A percentile compares a stretch with the other conserved stretches of the same genome.
Conservation (phyloP, 352 stramenopile genomes). For the Plasmopara viticola region DNA sequence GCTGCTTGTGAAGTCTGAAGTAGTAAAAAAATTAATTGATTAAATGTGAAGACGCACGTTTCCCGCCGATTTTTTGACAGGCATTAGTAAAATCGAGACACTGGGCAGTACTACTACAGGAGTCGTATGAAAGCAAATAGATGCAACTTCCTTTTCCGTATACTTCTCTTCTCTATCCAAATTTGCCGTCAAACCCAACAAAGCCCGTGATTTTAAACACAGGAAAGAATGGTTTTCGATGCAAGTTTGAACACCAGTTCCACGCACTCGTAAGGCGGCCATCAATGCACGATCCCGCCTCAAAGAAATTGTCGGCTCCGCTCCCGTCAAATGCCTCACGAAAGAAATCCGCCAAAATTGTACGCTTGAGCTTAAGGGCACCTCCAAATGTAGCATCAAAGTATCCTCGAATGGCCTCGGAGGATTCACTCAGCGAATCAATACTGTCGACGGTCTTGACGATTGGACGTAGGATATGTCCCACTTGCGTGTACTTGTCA, state of each 20-base stretch:
- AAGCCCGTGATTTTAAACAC: constrained; percentile 97
- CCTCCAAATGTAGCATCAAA: constrained; percentile 82
- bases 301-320: constrained; percentile 93
- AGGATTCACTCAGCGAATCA: constrained; percentile 45
- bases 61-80: too few relatives aligned
- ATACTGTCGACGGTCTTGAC: constrained; percentile 82
- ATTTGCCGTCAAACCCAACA: constrained; percentile 95
- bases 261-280: constrained; percentile 94
- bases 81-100: too few relatives aligned
- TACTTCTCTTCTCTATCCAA: constrained; percentile 38
- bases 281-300: constrained; percentile 95
- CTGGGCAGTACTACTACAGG: too few relatives aligned
- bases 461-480: constrained; percentile 83
- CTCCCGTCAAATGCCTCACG: constrained; percentile 93
- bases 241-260: constrained; percentile 96
- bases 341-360: constrained; percentile 95
- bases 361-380: constrained; percentile 70
- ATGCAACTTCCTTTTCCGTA: too few relatives aligned
- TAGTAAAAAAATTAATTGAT: too few relatives aligned
- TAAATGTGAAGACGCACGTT: too few relatives aligned
- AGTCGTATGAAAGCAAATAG: too few relatives aligned
- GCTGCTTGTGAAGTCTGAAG: too few relatives aligned
- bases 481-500: constrained; percentile 97
- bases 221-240: constrained; percentile 91
- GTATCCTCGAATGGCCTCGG: constrained; percentile 50